Evolutionary conservation across 192 early-diverging fungal genomes (phyloP).

Genomic region (Linnemannia hyalina): DNA sequence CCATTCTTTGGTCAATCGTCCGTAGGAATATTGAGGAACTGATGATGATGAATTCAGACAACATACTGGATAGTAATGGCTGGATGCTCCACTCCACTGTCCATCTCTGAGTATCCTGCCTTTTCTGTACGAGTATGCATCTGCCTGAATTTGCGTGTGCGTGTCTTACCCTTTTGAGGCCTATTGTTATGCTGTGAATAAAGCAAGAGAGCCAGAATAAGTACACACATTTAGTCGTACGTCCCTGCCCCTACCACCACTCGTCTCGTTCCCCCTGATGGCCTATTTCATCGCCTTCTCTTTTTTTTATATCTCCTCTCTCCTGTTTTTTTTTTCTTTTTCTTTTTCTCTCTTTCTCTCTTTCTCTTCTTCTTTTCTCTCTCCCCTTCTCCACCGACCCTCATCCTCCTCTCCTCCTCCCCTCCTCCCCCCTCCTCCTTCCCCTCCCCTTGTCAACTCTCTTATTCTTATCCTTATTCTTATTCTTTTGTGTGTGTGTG

Average conservation of each 20-base stretch:
- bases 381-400: not conserved
- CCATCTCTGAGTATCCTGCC: not conserved
- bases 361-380: too few species aligned
- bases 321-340: not conserved
- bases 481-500: conserved; percentile 10
- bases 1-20: not conserved
- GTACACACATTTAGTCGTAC: too few species aligned
- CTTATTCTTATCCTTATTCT: conserved; percentile 21
- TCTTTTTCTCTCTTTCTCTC: not conserved
- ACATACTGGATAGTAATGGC: not conserved
- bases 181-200: too few species aligned
- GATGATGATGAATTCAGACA: too few species aligned
- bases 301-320: not conserved
- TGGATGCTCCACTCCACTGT: not conserved
- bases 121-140: too few species aligned
- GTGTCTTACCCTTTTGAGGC: too few species aligned
- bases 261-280: not conserved
- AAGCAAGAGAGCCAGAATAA: too few species aligned
- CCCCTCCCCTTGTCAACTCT: conserved; percentile 8
- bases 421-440: not conserved
- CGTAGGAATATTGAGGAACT: not conserved
- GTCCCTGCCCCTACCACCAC: not conserved
- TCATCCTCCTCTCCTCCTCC: not conserved
- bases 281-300: not conserved
- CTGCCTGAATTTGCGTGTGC: too few species aligned